Evolutionary conservation across 805 yeast genomes (phyloP).

Genomic region (Saccharomycopsis guyanensis): DNA sequence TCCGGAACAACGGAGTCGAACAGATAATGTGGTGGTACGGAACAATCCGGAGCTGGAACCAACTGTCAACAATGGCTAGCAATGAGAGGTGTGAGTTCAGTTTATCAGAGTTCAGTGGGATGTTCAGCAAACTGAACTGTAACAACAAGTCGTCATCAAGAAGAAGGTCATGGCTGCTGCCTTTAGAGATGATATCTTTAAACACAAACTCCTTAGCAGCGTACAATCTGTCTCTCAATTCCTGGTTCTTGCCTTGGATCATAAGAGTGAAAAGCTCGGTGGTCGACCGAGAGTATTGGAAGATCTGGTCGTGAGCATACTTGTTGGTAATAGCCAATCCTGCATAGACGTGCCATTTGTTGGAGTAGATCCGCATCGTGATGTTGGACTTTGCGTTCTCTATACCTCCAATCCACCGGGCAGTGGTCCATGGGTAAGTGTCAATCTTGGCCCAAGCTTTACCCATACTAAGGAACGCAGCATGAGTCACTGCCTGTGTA

Average conservation of each 20-base stretch:
- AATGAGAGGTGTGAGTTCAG: slow-evolving; percentile 84
- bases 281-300: slow-evolving; percentile 80
- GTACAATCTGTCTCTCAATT: slow-evolving; percentile 48
- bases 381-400: slow-evolving; percentile 95
- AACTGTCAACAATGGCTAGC: slow-evolving; percentile 87
- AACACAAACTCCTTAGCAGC: slow-evolving; percentile 73
- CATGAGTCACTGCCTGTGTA: slow-evolving; percentile 97
- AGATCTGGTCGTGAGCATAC: slow-evolving; percentile 83
- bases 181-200: slow-evolving; percentile 41
- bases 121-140: slow-evolving; percentile 67
- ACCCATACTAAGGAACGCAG: slow-evolving; percentile 96
- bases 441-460: slow-evolving; percentile 81
- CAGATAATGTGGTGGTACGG: slow-evolving; percentile 97
- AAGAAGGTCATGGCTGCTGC: slow-evolving; percentile 47
- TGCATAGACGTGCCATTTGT: slow-evolving; percentile 97
- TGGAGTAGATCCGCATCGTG: slow-evolving; percentile 81
- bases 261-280: slow-evolving; percentile 78
- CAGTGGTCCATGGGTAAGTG: slow-evolving; percentile 83
- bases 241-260: slow-evolving; percentile 59
- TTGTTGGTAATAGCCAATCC: slow-evolving; percentile 96
- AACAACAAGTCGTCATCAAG: slow-evolving; percentile 75
- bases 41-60: slow-evolving; percentile 76
- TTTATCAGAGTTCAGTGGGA: slow-evolving; percentile 53
- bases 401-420: slow-evolving; percentile 85
- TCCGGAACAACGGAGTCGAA: slow-evolving; percentile 88